These are phyloP conservation scores for Botrytis hyacinthi DNA, from an alignment of 2,329 filamentous ascomycete species.

Conservation along the genomic window DNA sequence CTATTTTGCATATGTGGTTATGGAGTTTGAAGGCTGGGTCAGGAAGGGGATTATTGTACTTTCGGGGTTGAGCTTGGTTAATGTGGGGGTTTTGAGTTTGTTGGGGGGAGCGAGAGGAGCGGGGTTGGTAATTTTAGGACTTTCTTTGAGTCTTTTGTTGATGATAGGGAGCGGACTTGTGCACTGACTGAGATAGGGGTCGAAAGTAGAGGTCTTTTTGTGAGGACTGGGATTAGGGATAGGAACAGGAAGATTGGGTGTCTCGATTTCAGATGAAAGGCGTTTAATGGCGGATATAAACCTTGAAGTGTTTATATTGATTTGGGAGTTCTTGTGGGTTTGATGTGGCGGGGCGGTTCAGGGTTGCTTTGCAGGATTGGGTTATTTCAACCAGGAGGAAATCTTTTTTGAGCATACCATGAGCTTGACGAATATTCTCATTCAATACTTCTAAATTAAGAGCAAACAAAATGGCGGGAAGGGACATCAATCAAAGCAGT, in stretches of 20 bases:
- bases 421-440: not conserved
- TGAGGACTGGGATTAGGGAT: not conserved
- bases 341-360: fast-evolving
- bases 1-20: not conserved
- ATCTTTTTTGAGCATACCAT: fast-evolving
- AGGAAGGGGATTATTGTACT: not conserved
- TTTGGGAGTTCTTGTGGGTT: not conserved
- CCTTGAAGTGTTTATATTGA: not conserved
- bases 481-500: not conserved
- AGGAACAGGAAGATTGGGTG: not conserved
- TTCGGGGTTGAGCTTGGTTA: not conserved
- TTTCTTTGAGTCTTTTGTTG: not conserved
- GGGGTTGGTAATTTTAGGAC: not conserved
- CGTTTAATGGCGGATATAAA: not conserved
- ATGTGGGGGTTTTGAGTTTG: not conserved
- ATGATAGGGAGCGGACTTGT: not conserved
- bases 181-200: not conserved
- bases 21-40: not conserved
- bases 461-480: not conserved
- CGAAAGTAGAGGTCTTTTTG: not conserved
- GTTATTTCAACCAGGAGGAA: not conserved
- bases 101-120: not conserved
- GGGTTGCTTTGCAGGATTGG: not conserved
- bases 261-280: fast-evolving
- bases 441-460: not conserved